phyloP scores from a whole-genome alignment of 306 rosid species.

The Argentina anserina region DNA sequence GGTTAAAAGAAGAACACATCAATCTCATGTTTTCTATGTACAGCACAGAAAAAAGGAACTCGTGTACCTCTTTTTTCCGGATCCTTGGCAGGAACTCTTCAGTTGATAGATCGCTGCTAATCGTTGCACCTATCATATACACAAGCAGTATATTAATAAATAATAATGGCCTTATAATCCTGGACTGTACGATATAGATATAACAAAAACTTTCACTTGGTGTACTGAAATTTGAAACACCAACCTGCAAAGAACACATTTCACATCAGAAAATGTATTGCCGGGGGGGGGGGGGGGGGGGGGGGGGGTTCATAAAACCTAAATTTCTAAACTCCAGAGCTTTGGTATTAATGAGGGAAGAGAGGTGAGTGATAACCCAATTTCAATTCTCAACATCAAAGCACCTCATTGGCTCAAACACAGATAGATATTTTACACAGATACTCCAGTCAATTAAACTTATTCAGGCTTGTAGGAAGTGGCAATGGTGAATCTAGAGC shows the following conservation, averaged over 20 bases:
- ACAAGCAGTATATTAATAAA: slow-evolving; percentile 15
- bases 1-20: slow-evolving; percentile 27
- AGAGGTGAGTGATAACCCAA: not conserved
- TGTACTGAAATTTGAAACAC: not conserved
- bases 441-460: not conserved
- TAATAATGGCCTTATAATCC: not conserved
- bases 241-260: not conserved
- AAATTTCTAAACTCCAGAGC: not conserved
- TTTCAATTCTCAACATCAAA: not conserved
- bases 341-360: not conserved
- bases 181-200: not conserved
- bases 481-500: not conserved
- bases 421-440: not conserved
- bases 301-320: not conserved
- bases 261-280: not conserved
- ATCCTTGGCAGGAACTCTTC: slow-evolving; percentile 64
- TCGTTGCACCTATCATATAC: slow-evolving; percentile 57
- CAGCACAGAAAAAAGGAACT: slow-evolving; percentile 1
- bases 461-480: not conserved
- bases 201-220: not conserved
- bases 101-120: slow-evolving; percentile 70
- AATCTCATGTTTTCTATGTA: slow-evolving; percentile 4
- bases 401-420: not conserved
- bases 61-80: slow-evolving; percentile 70
- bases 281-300: not conserved